phyloP scores from a whole-genome alignment of 331 rosid genomes.

The Quercus tomentella region DNA sequence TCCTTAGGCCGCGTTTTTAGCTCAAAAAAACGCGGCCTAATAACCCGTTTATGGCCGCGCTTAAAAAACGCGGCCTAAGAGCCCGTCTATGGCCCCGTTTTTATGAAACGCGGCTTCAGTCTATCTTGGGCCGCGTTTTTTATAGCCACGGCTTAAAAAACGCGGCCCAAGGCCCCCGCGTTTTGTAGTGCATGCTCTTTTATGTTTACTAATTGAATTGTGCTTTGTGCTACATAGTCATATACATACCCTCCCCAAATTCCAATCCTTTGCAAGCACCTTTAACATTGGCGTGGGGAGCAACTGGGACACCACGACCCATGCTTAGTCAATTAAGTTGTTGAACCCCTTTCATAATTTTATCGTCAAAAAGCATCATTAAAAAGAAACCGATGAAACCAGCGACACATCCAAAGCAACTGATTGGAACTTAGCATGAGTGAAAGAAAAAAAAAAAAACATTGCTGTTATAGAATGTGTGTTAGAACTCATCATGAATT shows the following conservation, averaged over 20 bases:
- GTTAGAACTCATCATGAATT: background rate
- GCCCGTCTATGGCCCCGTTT: too few relatives aligned
- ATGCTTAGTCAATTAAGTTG: conserved; percentile 17
- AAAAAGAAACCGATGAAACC: conserved; percentile 1
- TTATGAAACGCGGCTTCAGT: too few relatives aligned
- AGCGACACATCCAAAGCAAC: background rate
- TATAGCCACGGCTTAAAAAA: too few relatives aligned
- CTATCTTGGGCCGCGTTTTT: too few relatives aligned
- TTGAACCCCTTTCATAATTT: conserved; percentile 27
- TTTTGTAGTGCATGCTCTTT: too few relatives aligned
- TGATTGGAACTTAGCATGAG: background rate
- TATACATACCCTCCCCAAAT: background rate
- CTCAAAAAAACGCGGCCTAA: too few relatives aligned
- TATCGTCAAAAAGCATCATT: conserved; percentile 20
- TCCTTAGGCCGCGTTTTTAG: too few relatives aligned
- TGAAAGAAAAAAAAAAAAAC: background rate
- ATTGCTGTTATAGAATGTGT: background rate
- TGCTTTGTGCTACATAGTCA: background rate
- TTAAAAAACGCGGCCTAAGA: too few relatives aligned
- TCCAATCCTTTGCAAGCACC: background rate
- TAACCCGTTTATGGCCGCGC: too few relatives aligned
- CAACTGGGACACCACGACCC: conserved; percentile 49
- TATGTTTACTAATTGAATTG: conserved; percentile 15
- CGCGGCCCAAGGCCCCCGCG: too few relatives aligned
- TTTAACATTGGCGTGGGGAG: conserved; percentile 48